These are phyloP conservation scores for Paecilomyces niveus DNA, from an alignment of 2,329 filamentous ascomycete species.

Conservation along the genomic window DNA sequence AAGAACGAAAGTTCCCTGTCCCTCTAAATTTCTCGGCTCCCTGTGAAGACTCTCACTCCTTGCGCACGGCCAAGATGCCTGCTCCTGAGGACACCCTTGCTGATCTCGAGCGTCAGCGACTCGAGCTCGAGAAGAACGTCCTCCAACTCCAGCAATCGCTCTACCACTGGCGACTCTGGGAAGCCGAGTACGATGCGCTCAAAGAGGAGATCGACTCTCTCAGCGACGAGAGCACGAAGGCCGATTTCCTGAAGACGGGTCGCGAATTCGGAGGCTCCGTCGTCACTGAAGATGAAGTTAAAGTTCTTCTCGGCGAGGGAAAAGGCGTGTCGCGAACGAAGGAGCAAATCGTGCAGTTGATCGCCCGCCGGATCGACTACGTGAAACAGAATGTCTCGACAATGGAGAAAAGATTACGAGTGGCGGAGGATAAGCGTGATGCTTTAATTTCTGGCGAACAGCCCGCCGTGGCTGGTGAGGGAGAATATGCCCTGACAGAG, in stretches of 20 bases:
- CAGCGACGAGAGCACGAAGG: slow-evolving; percentile 40
- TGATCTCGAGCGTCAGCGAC: slow-evolving; percentile 67
- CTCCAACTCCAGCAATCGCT: slow-evolving; percentile 67
- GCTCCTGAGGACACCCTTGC: slow-evolving; percentile 47
- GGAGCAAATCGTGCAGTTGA: slow-evolving; percentile 59
- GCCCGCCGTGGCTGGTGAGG: slow-evolving; percentile 42
- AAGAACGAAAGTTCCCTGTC: slow-evolving; percentile 5
- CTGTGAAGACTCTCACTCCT: background rate
- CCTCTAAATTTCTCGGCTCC: slow-evolving; percentile 1
- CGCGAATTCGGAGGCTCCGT: slow-evolving; percentile 39
- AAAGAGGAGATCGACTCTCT: slow-evolving; percentile 69
- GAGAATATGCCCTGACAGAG: slow-evolving; percentile 72
- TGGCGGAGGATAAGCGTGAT: slow-evolving; percentile 59
- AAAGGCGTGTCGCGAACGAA: slow-evolving; percentile 42
- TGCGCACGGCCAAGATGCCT: slow-evolving; percentile 20
- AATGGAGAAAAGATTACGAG: slow-evolving; percentile 64
- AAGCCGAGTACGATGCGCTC: slow-evolving; percentile 83
- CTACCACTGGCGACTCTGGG: slow-evolving; percentile 83
- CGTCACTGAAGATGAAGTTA: slow-evolving; percentile 47
- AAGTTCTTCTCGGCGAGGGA: slow-evolving; percentile 44
- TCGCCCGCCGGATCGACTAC: slow-evolving; percentile 78
- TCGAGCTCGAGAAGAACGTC: slow-evolving; percentile 68
- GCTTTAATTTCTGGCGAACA: slow-evolving; percentile 54
- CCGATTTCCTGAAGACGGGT: slow-evolving; percentile 47
- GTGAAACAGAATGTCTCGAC: slow-evolving; percentile 73